phyloP scores from a whole-genome alignment of 495 filamentous ascomycete species.

The Hyaloscypha hepaticicola region DNA sequence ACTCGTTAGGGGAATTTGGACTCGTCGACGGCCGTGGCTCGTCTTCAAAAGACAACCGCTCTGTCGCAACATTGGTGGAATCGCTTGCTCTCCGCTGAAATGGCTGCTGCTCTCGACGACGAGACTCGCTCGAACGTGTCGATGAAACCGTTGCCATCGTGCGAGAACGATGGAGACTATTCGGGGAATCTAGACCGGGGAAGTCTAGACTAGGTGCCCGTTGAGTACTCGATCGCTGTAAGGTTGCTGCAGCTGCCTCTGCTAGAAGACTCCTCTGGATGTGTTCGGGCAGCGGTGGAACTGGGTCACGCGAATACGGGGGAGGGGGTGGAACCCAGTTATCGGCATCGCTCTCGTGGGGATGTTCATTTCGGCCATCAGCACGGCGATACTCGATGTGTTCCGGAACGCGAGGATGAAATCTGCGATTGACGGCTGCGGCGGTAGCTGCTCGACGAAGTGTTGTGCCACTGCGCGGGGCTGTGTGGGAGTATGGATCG shows the following conservation, averaged over 20 bases:
- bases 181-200: conserved; percentile 14
- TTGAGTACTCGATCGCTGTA: conserved; percentile 24
- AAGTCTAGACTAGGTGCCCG: conserved; percentile 22
- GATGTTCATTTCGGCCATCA: conserved; percentile 66
- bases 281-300: conserved; percentile 51
- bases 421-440: conserved; percentile 64
- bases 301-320: conserved; percentile 70
- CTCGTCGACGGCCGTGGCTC: conserved; percentile 18
- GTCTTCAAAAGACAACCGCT: conserved; percentile 24
- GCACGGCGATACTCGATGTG: conserved; percentile 38
- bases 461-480: conserved; percentile 73
- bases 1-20: conserved; percentile 13
- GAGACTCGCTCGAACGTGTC: conserved; percentile 23
- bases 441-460: conserved; percentile 78
- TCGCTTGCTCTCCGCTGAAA: conserved; percentile 29
- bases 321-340: conserved; percentile 95
- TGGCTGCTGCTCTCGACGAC: conserved; percentile 14
- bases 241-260: conserved; percentile 22
- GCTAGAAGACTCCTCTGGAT: conserved; percentile 36
- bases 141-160: conserved; percentile 19
- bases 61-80: conserved; percentile 25
- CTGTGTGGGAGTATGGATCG: conserved; percentile 73
- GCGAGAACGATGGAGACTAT: conserved; percentile 24
- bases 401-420: conserved; percentile 46
- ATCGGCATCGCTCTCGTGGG: conserved; percentile 87